Base-by-base conservation (phyloP, 78 protist species). In the Capsaspora owczarzaki region DNA sequence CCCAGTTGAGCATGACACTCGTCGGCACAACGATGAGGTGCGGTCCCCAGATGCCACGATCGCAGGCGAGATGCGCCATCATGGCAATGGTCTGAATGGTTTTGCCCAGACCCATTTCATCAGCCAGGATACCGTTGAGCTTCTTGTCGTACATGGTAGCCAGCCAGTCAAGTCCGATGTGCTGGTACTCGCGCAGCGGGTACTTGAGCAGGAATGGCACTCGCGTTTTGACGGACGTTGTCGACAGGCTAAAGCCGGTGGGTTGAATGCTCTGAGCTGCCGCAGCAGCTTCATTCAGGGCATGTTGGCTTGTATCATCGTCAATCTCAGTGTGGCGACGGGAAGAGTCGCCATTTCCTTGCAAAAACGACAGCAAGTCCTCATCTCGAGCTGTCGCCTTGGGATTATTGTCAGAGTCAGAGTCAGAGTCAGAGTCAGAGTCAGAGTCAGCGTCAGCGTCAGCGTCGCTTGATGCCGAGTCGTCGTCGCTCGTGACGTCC, bases 41-140 rank as follows among this genome's bases (percentile, higher is more conserved):
- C 4, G 96, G 97, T 0, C 99, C 98, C 96, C 98, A 95, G 47
- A 66, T 46, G 56, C 84, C 85, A 4, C 66, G 42, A 74, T 85
- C 93, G 23, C 74, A 56, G 14, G 98, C 98, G 2, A 95, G 87
- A 74, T 92, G 89, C 42, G 98, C 98, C 3, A 97, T 74, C 82
- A 94, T 31, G 20, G 97, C 44, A 20, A 97, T 89, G 38, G 98
- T 91, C 90, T 82, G 86, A 53, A 97, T 70, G 4, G 99, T 96
- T 84, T 97, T 97, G 40, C 98, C 97, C 0, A 90, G 81, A 14
- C 93, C 94, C 94, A 86, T 83, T 25, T 97, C 99, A 82, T 97
- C 99, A 0, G 98, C 98, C 8, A 97, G 89, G 41, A 96, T 93
- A 37, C 94, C 95, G 76, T 92, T 92, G 61, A 97, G 91, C 4